Conservation (phyloP, 495 filamentous ascomycete genomes). For the Annulohypoxylon maeteangense region DNA sequence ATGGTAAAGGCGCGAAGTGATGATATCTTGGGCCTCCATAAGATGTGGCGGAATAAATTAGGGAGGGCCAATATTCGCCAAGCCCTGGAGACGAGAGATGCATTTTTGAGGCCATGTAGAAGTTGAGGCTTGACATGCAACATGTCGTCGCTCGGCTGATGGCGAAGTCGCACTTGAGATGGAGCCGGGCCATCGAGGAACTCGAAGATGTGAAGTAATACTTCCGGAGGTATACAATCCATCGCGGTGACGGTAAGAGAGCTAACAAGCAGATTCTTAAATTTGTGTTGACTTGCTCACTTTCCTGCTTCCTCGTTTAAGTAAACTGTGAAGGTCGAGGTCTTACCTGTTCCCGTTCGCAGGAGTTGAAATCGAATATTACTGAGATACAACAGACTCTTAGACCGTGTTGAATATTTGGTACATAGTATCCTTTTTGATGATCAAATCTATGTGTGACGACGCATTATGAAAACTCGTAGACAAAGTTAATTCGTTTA, state of each 20-base stretch:
- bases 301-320: background rate
- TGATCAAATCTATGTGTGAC: background rate
- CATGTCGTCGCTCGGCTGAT: constrained; percentile 51
- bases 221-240: constrained; percentile 54
- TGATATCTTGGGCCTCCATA: constrained; percentile 48
- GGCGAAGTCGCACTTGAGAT: constrained; percentile 50
- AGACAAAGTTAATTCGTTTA: background rate
- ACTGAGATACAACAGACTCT: background rate
- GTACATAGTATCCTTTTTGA: background rate
- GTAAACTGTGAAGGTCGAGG: background rate
- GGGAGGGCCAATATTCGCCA: constrained; percentile 55
- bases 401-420: background rate
- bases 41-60: constrained; percentile 55
- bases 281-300: background rate
- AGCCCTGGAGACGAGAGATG: constrained; percentile 52
- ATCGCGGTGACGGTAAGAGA: constrained; percentile 27
- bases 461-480: background rate
- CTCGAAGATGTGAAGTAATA: constrained; percentile 53
- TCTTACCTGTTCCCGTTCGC: background rate
- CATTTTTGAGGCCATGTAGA: constrained; percentile 49
- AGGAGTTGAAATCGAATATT: background rate
- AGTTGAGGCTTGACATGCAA: constrained; percentile 31
- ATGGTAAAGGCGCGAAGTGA: constrained; percentile 41
- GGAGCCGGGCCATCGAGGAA: constrained; percentile 50
- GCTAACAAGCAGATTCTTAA: background rate